These are phyloP conservation scores for Diutina neorugosa DNA, from an alignment of 1,139 yeast genomes.

Conservation along the genomic window DNA sequence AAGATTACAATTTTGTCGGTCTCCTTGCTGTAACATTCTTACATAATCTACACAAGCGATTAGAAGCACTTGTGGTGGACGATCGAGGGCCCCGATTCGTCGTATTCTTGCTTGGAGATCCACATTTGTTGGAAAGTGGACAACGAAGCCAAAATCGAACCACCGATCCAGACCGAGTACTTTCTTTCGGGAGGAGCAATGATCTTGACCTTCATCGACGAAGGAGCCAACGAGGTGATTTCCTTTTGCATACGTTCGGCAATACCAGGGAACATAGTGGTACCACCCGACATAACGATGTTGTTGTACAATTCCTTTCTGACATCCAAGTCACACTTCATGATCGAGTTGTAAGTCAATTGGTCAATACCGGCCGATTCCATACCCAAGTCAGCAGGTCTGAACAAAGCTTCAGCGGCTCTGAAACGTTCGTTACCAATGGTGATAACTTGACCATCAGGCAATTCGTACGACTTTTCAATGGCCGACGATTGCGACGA, in stretches of 20 bases:
- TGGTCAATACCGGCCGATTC: constrained; percentile 99
- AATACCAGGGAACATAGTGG: constrained; percentile 99
- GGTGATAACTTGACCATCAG: constrained; percentile 99
- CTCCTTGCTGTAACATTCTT: constrained; percentile 1
- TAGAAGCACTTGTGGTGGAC: constrained; percentile 99
- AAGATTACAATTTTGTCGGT: background rate
- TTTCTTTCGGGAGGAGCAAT: constrained; percentile 99
- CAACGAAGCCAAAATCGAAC: constrained; percentile 96
- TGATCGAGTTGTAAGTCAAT: constrained; percentile 97
- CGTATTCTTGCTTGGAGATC: constrained; percentile 99
- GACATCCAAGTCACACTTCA: constrained; percentile 98
- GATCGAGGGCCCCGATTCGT: constrained; percentile 99
- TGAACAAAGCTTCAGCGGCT: constrained; percentile 99
- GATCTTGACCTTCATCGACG: constrained; percentile 98
- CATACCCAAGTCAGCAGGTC: constrained; percentile 93
- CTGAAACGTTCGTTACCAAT: constrained; percentile 99
- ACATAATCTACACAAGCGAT: constrained; percentile 11
- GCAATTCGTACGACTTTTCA: constrained; percentile 98
- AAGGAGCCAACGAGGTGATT: constrained; percentile 98
- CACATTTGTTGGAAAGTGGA: constrained; percentile 99
- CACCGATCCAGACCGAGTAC: constrained; percentile 99
- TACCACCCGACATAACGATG: constrained; percentile 99
- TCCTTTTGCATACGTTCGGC: constrained; percentile 99
- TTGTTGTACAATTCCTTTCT: constrained; percentile 98
- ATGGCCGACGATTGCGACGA: constrained; percentile 97